A percentile compares a stretch with the other conserved stretches of the same genome.
phyloP scores from a whole-genome alignment of 257 asterid species.

The Nicotiana paniculata region DNA sequence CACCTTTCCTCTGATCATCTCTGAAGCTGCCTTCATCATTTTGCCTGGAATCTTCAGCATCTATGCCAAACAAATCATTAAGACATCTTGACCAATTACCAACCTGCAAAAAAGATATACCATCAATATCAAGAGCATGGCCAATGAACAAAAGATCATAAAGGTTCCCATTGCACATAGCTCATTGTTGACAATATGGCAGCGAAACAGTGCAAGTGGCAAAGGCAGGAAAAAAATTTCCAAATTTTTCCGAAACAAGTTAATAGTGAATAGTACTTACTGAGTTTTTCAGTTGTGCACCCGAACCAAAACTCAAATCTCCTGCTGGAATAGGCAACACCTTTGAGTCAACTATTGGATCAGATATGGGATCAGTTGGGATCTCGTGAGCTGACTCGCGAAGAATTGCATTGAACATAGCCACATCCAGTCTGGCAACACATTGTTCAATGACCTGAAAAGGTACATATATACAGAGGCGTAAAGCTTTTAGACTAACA shows the following conservation, averaged over 20 bases:
- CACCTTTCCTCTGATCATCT: slow-evolving; percentile 24
- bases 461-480: not conserved
- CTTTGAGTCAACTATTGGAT: slow-evolving; percentile 89
- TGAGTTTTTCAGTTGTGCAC: slow-evolving; percentile 88
- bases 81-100: slow-evolving; percentile 92
- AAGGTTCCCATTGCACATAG: not conserved
- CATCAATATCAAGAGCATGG: slow-evolving; percentile 7
- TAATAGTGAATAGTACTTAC: slow-evolving; percentile 33
- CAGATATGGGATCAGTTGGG: slow-evolving; percentile 98
- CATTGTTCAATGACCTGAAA: slow-evolving; percentile 86
- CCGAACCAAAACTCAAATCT: slow-evolving; percentile 94
- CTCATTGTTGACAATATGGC: not conserved
- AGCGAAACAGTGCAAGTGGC: not conserved
- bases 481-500: not conserved
- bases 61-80: slow-evolving; percentile 50
- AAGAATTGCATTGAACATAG: slow-evolving; percentile 97
- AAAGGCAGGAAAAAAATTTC: not conserved
- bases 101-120: slow-evolving; percentile 37
- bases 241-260: not conserved
- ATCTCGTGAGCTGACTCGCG: slow-evolving; percentile 94
- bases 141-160: not conserved
- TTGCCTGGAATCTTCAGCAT: slow-evolving; percentile 24
- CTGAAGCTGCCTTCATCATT: slow-evolving; percentile 19
- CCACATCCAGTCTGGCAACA: slow-evolving; percentile 83
- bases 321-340: slow-evolving; percentile 99